Evolutionary conservation across 1,139 yeast species (phyloP).

Genomic region (Yamadazyma pseudoaaseri): DNA sequence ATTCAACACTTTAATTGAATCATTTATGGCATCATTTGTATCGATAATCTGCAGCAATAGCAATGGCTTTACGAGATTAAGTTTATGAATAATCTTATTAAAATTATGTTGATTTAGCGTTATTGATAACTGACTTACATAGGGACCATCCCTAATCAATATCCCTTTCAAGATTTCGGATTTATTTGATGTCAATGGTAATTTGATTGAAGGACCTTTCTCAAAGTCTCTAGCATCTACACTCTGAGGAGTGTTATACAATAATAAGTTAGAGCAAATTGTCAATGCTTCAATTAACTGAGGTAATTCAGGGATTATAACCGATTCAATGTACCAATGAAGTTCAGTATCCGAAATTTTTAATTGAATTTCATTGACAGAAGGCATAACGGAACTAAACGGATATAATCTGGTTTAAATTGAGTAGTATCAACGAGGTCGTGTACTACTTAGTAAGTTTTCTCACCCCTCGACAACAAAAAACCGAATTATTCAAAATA

Average conservation of each 20-base stretch:
- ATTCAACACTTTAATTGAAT: conserved; percentile 26
- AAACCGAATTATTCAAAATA: conserved; percentile 2
- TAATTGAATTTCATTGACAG: conserved; percentile 14
- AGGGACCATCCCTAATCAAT: conserved; percentile 41
- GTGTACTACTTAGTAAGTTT: not conserved
- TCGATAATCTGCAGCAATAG: conserved; percentile 32
- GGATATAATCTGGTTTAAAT: too few relatives aligned
- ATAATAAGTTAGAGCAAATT: conserved; percentile 37
- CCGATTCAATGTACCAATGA: conserved; percentile 36
- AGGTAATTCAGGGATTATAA: conserved; percentile 38
- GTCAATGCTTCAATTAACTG: conserved; percentile 41
- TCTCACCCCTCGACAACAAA: conserved; percentile 4
- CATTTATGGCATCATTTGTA: conserved; percentile 32
- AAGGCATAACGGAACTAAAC: not conserved
- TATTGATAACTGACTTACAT: conserved; percentile 30
- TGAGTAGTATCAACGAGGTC: too few relatives aligned
- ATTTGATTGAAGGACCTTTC: conserved; percentile 30
- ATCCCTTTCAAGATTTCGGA: conserved; percentile 44
- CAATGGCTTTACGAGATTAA: conserved; percentile 29
- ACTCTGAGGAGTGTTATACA: conserved; percentile 38
- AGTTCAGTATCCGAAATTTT: conserved; percentile 32
- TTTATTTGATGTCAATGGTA: conserved; percentile 38
- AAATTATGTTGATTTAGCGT: conserved; percentile 19
- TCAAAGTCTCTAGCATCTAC: conserved; percentile 12
- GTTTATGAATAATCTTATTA: conserved; percentile 26